Evolutionary conservation across 495 filamentous ascomycete genomes (phyloP), one percentile per base, ranked within the genome.

Genomic region (Elaphomyces granulatus): DNA sequence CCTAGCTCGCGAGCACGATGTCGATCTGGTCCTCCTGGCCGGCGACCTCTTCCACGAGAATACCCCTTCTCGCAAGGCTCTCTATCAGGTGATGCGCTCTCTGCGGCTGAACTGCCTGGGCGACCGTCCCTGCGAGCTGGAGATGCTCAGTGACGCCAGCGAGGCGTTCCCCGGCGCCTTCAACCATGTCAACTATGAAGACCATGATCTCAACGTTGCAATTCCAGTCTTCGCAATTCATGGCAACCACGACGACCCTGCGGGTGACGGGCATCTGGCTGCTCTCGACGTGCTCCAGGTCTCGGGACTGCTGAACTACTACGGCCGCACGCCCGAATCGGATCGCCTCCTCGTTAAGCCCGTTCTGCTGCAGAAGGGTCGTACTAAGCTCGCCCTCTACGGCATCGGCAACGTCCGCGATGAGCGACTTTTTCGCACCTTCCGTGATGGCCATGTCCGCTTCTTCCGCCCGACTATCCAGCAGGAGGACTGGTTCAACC

Each of bases 31-130:
- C 4, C 69, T 99, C 8, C 71, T 96, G 15, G 88, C 77, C 6
- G 90, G 90, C 18, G 90, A 99, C 52, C 71, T 99, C 1, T 99
- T 99, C 60, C 90, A 99, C 55, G 90, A 99, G 45, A 99, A 99
- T 51, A 94, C 93, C 53, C 90, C 90, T 3, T 93, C 84, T n/a
- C 72, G 92, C 33, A 92, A 94, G 50, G 72, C 86, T 23, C 85
- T 99, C 81, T 96, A 92, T 54, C 81, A 96, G 45, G 90, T 95
- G 38, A 96, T 95, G 84, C 75, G 85, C 32, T 86, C 81, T 0
- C 68, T 99, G 20, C 75, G 90, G 15, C 80, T 85, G 73, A 88
- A 93, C 58, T 96, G 92, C 49, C 77, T 88, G 14, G 90, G 90
- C 16, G 83, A 88, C 53, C 94, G 88, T 45, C 90, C 90, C 0